These are phyloP conservation scores for Leccinellum luteum DNA, from an alignment of 768 basidiomycete genomes.

Conservation along the genomic window DNA sequence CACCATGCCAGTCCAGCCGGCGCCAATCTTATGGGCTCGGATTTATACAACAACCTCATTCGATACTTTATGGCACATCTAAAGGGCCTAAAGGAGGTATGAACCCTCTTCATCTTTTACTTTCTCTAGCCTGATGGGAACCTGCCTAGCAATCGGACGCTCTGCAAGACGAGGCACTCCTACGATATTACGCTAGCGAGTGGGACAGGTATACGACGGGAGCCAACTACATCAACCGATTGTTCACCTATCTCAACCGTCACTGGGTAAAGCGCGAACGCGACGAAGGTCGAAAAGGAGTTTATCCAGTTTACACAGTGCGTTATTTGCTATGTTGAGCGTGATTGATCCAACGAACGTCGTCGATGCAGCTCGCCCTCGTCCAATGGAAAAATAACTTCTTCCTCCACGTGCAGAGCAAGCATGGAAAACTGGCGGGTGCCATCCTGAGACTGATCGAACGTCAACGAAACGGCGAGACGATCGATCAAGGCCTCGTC, in stretches of 20 bases:
- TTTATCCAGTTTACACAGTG: conserved; percentile 96
- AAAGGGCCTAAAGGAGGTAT: conserved; percentile 57
- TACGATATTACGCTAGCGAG: conserved; percentile 88
- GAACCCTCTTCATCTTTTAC: conserved; percentile 34
- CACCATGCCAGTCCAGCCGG: conserved; percentile 54
- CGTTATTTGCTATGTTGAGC: too few species aligned
- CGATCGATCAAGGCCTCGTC: conserved; percentile 87
- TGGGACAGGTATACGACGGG: conserved; percentile 98
- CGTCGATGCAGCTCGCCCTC: conserved; percentile 67
- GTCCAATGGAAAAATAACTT: conserved; percentile 95
- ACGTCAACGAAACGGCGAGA: conserved; percentile 89
- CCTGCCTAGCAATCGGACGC: conserved; percentile 64
- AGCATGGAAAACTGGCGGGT: conserved; percentile 76
- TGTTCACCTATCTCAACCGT: conserved; percentile 97
- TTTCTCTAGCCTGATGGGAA: conserved; percentile 13
- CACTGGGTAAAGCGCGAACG: conserved; percentile 99
- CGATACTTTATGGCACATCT: conserved; percentile 87
- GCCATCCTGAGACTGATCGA: conserved; percentile 91
- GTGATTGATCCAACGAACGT: conserved; percentile 1
- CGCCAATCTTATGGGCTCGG: conserved; percentile 94
- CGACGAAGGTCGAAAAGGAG: conserved; percentile 92
- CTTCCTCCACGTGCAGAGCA: conserved; percentile 84
- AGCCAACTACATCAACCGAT: conserved; percentile 93
- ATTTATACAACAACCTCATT: conserved; percentile 93
- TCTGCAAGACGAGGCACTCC: conserved; percentile 81